Base-by-base conservation (phyloP, 1,284 basidiomycete genomes). In the Ustilago loliicola region DNA sequence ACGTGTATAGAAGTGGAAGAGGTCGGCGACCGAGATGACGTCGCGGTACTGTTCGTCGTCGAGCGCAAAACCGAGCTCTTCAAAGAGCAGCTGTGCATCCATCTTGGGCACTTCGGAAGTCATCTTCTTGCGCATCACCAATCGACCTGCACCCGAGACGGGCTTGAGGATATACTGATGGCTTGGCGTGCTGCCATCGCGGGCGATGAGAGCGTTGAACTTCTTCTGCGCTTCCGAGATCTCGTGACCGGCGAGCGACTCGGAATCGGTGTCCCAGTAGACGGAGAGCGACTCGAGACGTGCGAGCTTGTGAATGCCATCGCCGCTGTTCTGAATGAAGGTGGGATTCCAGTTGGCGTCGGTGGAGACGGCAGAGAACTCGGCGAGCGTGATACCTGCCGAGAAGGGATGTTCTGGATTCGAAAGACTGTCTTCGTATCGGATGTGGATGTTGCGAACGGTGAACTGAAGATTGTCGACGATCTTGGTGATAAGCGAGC, bases 111-210 rank as follows among this genome's bases (percentile, higher is more conserved):
- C 91, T 88, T 83, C 93, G 90, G 80, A 92, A 88, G 84, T 91
- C 91, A 82, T 94, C 91, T 81, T 80, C 32, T 77, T 78, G 83
- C 96, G 94, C 88, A 99, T 91, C 74, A 93, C 89, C 69, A 97
- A 89, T 79, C 94, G 90, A 36, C 96, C 97, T 88, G 98, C 93
- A 57, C 96, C 97, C 0, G 94, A 94, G 15, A 99, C 96, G 23
- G 97, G 97, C 86, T 94, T 96, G 45, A 99, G 89, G 71, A 99
- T 93, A 87, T 94, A 98, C 86, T 99, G 97, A 87, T 99, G 98
- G 29, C 65, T 68, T 6, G 83, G 79, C 2, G 63, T 48, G 36
- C 69, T 51, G 9, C 73, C 82, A 17, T 77, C 69, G 54, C 80
- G 63, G 11, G 85, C 79, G 51, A 88, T 88, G 89, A 96, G 92